Evolutionary conservation across 345 rosid genomes (phyloP).

Genomic region (Eucalyptus sp.): DNA sequence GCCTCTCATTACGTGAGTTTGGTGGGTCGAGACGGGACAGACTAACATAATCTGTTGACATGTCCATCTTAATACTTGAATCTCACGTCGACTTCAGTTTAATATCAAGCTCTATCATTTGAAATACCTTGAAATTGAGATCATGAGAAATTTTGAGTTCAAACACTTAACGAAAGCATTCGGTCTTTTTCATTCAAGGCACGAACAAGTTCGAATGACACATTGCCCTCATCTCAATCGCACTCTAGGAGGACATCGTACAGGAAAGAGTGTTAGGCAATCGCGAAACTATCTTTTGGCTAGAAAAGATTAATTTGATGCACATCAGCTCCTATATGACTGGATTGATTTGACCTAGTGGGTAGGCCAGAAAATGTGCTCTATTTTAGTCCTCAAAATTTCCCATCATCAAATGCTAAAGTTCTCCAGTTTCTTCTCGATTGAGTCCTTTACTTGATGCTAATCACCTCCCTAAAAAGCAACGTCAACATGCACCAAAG

Average conservation of each 20-base stretch:
- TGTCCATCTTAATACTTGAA: background rate
- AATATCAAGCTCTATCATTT: background rate
- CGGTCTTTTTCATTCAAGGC: background rate
- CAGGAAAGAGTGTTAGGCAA: background rate
- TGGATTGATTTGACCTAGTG: background rate
- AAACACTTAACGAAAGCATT: background rate
- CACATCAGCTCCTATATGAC: background rate
- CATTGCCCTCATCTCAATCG: background rate
- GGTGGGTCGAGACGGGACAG: background rate
- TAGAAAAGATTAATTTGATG: background rate
- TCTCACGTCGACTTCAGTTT: background rate
- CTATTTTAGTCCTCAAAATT: background rate
- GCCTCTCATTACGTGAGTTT: background rate
- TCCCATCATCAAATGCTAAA: background rate
- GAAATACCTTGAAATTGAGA: background rate
- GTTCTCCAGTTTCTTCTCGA: background rate
- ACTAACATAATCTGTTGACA: background rate
- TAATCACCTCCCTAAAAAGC: background rate
- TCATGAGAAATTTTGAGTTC: background rate
- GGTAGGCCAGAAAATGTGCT: background rate
- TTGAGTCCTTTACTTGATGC: background rate
- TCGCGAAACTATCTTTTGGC: background rate
- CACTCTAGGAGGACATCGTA: background rate
- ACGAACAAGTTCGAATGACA: background rate
- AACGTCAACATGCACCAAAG: background rate